phyloP scores from a whole-genome alignment of 2,329 filamentous ascomycete genomes.

The Hymenoscyphus scutula region DNA sequence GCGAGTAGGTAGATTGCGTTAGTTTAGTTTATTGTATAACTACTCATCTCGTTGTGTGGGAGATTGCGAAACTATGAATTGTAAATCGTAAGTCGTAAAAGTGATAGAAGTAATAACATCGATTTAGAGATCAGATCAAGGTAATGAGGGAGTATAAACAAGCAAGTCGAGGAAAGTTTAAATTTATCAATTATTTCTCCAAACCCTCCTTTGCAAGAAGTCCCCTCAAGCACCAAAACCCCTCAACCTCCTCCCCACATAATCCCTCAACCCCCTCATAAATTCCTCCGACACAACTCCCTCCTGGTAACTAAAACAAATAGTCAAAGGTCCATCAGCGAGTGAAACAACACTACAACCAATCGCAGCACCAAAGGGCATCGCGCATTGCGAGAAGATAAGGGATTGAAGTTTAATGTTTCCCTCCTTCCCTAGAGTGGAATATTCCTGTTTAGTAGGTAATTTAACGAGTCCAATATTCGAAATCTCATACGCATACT shows the following conservation, averaged over 20 bases:
- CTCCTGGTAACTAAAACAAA: constrained; percentile 27
- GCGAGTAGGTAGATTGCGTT: no score
- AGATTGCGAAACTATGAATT: no score
- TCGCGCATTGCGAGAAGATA: constrained; percentile 26
- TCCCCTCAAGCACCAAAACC: constrained; percentile 1
- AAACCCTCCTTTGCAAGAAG: no score
- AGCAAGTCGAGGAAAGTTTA: no score
- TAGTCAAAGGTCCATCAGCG: constrained; percentile 19
- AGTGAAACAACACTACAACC: constrained; percentile 22
- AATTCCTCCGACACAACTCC: constrained; percentile 22
- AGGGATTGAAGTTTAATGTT: constrained; percentile 21
- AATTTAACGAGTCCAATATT: constrained; percentile 27
- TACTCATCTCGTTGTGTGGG: no score
- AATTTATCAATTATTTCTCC: no score
- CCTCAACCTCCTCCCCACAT: constrained; percentile 16
- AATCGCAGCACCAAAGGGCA: constrained; percentile 22
- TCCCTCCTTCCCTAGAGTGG: background rate
- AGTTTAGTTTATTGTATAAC: no score
- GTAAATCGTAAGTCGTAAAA: no score
- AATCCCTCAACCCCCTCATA: constrained; percentile 15
- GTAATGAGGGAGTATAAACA: no score
- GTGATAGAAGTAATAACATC: no score
- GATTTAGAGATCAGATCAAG: no score
- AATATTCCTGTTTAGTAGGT: no score
- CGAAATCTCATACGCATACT: constrained; percentile 27